These are phyloP conservation scores for Wolfiporia cocos DNA, from an alignment of 1,284 basidiomycete species.

Conservation along the genomic window DNA sequence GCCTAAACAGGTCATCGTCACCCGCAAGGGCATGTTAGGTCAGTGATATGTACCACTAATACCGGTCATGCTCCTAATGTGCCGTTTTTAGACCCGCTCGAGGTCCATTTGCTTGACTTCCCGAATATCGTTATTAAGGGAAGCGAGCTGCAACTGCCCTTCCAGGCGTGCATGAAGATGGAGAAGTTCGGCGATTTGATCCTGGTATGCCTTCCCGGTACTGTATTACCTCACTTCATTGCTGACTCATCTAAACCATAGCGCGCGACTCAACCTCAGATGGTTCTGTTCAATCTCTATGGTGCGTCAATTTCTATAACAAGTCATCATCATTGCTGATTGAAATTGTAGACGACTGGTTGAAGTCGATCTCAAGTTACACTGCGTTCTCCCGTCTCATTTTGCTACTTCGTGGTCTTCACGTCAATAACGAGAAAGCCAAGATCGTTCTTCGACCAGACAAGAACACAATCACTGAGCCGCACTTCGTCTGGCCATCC, in stretches of 20 bases:
- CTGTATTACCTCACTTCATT: background rate
- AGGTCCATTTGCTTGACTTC: constrained; percentile 99
- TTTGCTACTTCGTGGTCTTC: constrained; percentile 90
- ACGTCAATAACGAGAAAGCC: constrained; percentile 99
- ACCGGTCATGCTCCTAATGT: constrained; percentile 8
- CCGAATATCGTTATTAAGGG: constrained; percentile 99
- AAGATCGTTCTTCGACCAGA: constrained; percentile 93
- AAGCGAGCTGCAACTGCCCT: constrained; percentile 94
- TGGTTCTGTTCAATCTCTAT: constrained; percentile 98
- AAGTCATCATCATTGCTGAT: background rate
- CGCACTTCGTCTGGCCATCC: constrained; percentile 98
- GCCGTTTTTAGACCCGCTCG: constrained; percentile 88
- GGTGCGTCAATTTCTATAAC: constrained; percentile 35
- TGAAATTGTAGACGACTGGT: constrained; percentile 78
- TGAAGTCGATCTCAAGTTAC: constrained; percentile 98
- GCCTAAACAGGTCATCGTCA: constrained; percentile 99
- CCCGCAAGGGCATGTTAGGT: constrained; percentile 99
- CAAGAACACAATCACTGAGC: constrained; percentile 93
- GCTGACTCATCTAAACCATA: constrained; percentile 7
- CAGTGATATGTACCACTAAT: constrained; percentile 16
- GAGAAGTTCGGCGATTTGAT: constrained; percentile 99
- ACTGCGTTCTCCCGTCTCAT: constrained; percentile 99
- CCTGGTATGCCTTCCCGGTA: constrained; percentile 39
- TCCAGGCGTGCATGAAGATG: constrained; percentile 99
- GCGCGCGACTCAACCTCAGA: constrained; percentile 97